Percentiles rank a stretch among this genome's conserved stretches.
These are phyloP conservation scores for Rosa chinensis DNA, from an alignment of 306 rosid genomes.

Conservation along the genomic window DNA sequence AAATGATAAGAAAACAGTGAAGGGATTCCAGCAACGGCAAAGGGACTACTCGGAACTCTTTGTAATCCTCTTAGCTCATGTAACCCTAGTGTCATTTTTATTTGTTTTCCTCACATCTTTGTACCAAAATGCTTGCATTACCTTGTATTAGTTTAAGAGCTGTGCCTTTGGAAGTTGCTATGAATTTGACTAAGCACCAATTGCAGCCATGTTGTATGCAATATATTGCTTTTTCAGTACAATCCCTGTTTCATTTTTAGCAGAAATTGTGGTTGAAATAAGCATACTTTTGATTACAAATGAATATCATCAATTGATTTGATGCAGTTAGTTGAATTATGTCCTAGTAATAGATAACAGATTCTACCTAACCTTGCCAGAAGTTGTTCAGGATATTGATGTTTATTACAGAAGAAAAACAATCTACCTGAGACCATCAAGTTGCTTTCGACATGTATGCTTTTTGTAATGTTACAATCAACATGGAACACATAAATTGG, in stretches of 20 bases:
- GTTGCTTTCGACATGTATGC: neutral
- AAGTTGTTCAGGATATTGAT: neutral
- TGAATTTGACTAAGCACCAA: neutral
- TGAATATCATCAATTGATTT: neutral
- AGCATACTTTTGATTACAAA: neutral
- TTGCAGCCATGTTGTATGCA: neutral
- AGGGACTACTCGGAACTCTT: neutral
- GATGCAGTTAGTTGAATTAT: neutral
- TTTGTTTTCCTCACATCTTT: constrained; percentile 4
- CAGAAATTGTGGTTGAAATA: neutral
- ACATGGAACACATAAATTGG: neutral
- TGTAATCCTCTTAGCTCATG: neutral
- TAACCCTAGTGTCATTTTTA: neutral
- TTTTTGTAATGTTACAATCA: neutral
- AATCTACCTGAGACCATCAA: neutral
- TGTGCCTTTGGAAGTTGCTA: neutral
- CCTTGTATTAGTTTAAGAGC: neutral
- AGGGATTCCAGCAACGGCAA: constrained; percentile 10
- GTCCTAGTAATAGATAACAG: neutral
- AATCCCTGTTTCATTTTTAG: neutral
- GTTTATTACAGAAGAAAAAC: neutral
- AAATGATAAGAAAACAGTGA: constrained; percentile 75
- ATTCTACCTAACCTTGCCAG: neutral
- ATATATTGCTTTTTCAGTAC: neutral
- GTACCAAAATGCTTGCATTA: constrained; percentile 3